These are phyloP conservation scores for Hylodesmum podocarpum DNA, from an alignment of 306 rosid species.

Conservation along the genomic window DNA sequence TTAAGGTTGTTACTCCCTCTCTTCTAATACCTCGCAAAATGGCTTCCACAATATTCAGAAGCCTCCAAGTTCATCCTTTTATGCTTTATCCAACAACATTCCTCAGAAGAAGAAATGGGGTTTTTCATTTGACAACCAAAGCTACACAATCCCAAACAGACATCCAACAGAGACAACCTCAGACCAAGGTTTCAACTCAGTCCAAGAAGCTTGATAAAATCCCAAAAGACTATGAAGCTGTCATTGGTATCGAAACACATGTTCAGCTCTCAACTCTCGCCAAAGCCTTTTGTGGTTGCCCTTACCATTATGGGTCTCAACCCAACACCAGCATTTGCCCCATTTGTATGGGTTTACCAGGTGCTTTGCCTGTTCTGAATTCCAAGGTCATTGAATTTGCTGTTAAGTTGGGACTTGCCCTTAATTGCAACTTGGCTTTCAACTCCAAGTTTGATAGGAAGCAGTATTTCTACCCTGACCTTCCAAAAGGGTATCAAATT, in stretches of 20 bases:
- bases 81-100: conserved; percentile 51
- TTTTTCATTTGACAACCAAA: conserved; percentile 52
- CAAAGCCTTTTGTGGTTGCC: conserved; percentile 88
- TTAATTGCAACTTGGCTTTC: conserved; percentile 76
- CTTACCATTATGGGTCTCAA: conserved; percentile 71
- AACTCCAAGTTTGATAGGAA: conserved; percentile 95
- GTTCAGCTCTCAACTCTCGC: conserved; percentile 90
- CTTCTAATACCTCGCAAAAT: conserved; percentile 32
- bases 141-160: conserved; percentile 62
- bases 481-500: conserved; percentile 96
- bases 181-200: conserved; percentile 51
- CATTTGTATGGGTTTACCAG: conserved; percentile 95
- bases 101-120: conserved; percentile 38
- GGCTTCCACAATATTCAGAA: conserved; percentile 68
- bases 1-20: background rate
- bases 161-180: conserved; percentile 55
- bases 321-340: conserved; percentile 83
- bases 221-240: conserved; percentile 69
- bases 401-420: conserved; percentile 78
- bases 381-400: conserved; percentile 76
- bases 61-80: conserved; percentile 58
- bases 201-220: conserved; percentile 52
- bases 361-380: conserved; percentile 86
- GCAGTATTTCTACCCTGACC: conserved; percentile 93
- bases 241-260: conserved; percentile 90